Percentiles rank a stretch among this genome's conserved stretches.
Conservation (phyloP, 2,329 filamentous ascomycete species). For the Ascochyta koolunga region DNA sequence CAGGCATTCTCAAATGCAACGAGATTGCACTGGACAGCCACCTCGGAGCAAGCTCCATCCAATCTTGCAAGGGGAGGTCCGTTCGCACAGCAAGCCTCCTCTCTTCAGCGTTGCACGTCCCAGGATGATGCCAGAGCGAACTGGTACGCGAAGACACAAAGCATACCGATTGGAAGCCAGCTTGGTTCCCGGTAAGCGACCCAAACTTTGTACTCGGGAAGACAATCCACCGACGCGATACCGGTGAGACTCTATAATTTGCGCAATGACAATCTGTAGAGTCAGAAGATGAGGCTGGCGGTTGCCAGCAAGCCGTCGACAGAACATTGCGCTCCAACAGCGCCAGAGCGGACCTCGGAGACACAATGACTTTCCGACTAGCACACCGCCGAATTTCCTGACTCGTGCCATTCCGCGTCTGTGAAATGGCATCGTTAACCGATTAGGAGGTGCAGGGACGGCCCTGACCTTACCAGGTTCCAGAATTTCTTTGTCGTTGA, state of each 20-base stretch:
- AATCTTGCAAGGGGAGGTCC: conserved; percentile 5
- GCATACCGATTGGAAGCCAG: conserved; percentile 7
- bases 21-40: conserved; percentile 2
- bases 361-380: conserved; percentile 8
- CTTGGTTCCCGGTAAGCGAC: conserved; percentile 24
- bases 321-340: conserved; percentile 8
- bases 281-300: conserved; percentile 15
- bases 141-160: conserved; percentile 8
- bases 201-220: conserved; percentile 14
- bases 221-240: conserved; percentile 1
- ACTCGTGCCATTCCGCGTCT: conserved; percentile 5
- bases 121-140: conserved; percentile 18
- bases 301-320: conserved; percentile 1
- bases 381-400: conserved; percentile 13
- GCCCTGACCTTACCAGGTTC: conserved; percentile 11
- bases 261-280: conserved; percentile 11
- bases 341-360: conserved; percentile 10
- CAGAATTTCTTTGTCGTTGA: conserved; percentile 7
- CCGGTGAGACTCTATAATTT: conserved; percentile 9
- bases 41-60: not conserved
- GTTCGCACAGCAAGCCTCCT: conserved; percentile 12
- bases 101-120: conserved; percentile 14
- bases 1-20: conserved; percentile 8
- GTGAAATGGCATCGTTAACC: conserved; percentile 4
- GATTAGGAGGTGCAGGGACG: conserved; percentile 13